A percentile compares a stretch with the other conserved stretches of the same genome.
Evolutionary conservation across 768 basidiomycete species (phyloP).

Genomic region (Panaeolus cyanescens): DNA sequence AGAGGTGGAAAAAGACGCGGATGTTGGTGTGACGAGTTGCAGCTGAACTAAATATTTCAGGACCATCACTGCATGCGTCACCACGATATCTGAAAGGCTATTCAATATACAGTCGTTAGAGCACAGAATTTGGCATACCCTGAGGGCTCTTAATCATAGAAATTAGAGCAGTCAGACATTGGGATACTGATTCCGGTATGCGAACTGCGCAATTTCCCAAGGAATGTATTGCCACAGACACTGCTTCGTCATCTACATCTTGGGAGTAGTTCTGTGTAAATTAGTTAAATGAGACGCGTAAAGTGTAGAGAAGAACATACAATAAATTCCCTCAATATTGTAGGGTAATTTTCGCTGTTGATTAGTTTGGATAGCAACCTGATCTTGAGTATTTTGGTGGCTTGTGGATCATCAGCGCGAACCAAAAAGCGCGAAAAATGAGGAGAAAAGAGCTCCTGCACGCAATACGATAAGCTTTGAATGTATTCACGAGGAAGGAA

Average conservation of each 20-base stretch:
- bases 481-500: not conserved
- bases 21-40: slow-evolving; percentile 44
- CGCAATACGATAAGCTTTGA: not conserved
- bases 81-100: slow-evolving; percentile 59
- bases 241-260: slow-evolving; percentile 72
- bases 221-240: slow-evolving; percentile 72
- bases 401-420: slow-evolving; percentile 62
- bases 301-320: slow-evolving; percentile 46
- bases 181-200: slow-evolving; percentile 67
- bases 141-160: slow-evolving; percentile 75
- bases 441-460: slow-evolving; percentile 62
- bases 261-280: slow-evolving; percentile 72
- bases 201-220: slow-evolving; percentile 75
- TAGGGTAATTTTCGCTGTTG: slow-evolving; percentile 64
- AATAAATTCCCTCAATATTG: slow-evolving; percentile 81
- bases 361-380: slow-evolving; percentile 69
- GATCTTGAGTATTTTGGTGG: slow-evolving; percentile 77
- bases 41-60: slow-evolving; percentile 83
- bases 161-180: slow-evolving; percentile 78
- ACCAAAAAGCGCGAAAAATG: slow-evolving; percentile 72
- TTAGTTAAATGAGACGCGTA: not conserved
- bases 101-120: not conserved
- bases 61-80: slow-evolving; percentile 81
- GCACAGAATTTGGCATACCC: slow-evolving; percentile 39
- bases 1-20: slow-evolving; percentile 21